Conservation (phyloP, 495 filamentous ascomycete genomes). For the Physcia stellaris region DNA sequence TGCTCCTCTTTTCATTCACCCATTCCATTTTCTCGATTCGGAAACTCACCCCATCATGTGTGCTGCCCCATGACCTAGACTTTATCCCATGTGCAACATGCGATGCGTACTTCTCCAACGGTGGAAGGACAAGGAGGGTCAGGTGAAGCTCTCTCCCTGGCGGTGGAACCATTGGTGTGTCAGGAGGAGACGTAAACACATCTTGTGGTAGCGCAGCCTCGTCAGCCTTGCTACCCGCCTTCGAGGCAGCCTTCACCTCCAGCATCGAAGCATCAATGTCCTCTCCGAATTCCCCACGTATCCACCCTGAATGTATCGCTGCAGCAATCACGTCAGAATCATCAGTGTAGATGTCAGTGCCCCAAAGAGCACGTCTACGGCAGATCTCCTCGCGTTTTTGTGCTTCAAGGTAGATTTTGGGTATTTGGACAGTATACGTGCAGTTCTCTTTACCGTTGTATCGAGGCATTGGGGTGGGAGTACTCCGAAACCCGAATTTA, state of each 20-base stretch:
- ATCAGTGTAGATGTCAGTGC: constrained; percentile 86
- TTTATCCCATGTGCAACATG: constrained; percentile 64
- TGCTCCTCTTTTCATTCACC: constrained; percentile 57
- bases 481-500: constrained; percentile 55
- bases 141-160: constrained; percentile 67
- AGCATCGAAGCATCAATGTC: constrained; percentile 58
- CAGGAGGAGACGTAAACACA: constrained; percentile 11
- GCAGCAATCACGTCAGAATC: constrained; percentile 90
- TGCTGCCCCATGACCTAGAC: constrained; percentile 53
- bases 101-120: constrained; percentile 59
- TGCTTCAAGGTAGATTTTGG: constrained; percentile 57
- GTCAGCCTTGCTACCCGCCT: constrained; percentile 10
- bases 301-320: constrained; percentile 85
- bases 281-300: constrained; percentile 73
- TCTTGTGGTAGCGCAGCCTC: neutral
- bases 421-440: constrained; percentile 76
- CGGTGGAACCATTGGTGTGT: constrained; percentile 26
- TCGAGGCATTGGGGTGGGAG: constrained; percentile 58
- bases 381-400: constrained; percentile 70
- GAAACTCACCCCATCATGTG: constrained; percentile 83
- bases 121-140: constrained; percentile 67
- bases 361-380: constrained; percentile 66
- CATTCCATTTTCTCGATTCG: constrained; percentile 65
- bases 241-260: constrained; percentile 31
- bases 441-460: constrained; percentile 82